Base-by-base conservation (phyloP, 139 green algal species). In the Picochlorum costavermella region DNA sequence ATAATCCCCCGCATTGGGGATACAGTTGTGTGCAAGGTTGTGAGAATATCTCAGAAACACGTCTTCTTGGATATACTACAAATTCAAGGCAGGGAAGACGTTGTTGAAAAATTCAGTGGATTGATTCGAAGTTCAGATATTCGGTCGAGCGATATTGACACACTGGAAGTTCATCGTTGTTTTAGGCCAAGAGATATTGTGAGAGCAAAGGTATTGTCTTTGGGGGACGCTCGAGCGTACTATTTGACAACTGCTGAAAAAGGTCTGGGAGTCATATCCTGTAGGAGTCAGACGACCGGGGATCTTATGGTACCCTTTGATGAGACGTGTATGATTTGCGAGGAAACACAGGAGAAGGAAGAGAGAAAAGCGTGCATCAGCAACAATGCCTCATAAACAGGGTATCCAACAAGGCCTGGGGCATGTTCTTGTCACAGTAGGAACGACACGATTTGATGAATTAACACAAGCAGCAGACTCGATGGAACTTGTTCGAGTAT, bases 131-230 rank as follows among this genome's bases (percentile, higher is more conserved):
- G 48, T n/a, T 76, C 86, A 65, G 86, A 95, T 63, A 84, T 95
- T 29, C 64, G 90, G 0, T 71, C 83, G 4, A 94, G 81, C 5
- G 86, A 96, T 43, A 87, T 95, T 13, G 90, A 95, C 75, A 86
- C 88, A 74, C 73, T 96, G n/a, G 73, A 90, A 10, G 80, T 96
- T 50, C 70, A 80, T 53, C 69, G 75, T 45, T 91, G 83, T 70
- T 97, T 96, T 77, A 76, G 86, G 23, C 91, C 91, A 3, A 90
- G 90, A 2, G 91, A 97, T 77, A 73, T 97, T 8, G 82, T 95
- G 30, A 68, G 78, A 13, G 83, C 81, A 10, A 56, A 84, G 50
- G 79, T 92, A 45, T 60, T 95, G 11, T 93, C 84, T 5, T 57
- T 97, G 31, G 91, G 91, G 23, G 88, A 96, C 60, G 75, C 83